Base-by-base conservation (phyloP, 2,329 filamentous ascomycete genomes). In the Cladosporium velox region DNA sequence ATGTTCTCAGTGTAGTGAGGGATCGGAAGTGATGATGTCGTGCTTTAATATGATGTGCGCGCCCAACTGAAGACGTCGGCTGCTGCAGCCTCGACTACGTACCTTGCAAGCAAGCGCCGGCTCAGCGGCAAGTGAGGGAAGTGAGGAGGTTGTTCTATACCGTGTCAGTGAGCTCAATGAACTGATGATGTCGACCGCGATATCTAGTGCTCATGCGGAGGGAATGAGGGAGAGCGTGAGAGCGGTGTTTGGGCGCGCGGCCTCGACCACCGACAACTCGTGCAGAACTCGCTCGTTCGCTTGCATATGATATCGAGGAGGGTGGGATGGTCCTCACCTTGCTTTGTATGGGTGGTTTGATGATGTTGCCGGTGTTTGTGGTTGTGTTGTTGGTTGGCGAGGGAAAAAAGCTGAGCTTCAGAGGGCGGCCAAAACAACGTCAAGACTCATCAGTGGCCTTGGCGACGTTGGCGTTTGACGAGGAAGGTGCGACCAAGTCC, bases 91-190 rank as follows among this genome's bases (percentile, higher is more conserved):
- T 62, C 47, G 21, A 38, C 6, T 28, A 54, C 59, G 28, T 52
- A 62, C 59, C 59, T 52, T 62, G 28, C 59, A 11, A 62, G 47
- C 44, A 52, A 35, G 59, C 44, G 59, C 59, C 59, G 32, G 44
- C 28, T 41, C 21, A 10, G n/a, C 28, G 30, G 59, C 30, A 24
- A 54, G 28, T 24, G 59, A 54, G 12, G 18, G 8, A 41, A 44
- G 38, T 28, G 59, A n/a, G 30, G 32, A 21, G 18, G 12, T 35
- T 52, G 30, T 34, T 18, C 30, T 62, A 32, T 38, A 11, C 5
- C 32, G 59, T 54, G 47, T 62, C 21, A 62, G 59, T 30, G 47
- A 62, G 41, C 12, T 21, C 24, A 12, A 24, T 54, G 28, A 21
- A 28, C 59, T 54, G 21, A 38, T 28, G 44, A 28, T 21, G n/a